Evolutionary conservation across 2,329 filamentous ascomycete genomes (phyloP).

Genomic region (Diaporthe batatas): DNA sequence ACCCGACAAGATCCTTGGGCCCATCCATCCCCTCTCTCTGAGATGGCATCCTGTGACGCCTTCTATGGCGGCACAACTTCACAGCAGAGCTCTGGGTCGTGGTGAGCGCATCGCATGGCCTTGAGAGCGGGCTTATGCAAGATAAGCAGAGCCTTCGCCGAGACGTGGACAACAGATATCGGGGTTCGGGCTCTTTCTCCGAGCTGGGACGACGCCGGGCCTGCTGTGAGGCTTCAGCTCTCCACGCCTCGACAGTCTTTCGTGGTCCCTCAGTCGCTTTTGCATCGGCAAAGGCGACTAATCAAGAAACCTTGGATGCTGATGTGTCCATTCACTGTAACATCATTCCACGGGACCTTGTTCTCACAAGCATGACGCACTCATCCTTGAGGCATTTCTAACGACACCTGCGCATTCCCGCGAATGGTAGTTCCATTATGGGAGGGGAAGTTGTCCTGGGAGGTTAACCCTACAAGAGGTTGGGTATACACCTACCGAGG

Average conservation of each 20-base stretch:
- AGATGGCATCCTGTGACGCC: neutral
- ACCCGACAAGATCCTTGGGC: neutral
- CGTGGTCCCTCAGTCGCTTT: neutral
- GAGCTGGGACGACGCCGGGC: neutral
- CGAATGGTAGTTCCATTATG: too few species aligned
- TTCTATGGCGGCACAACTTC: neutral
- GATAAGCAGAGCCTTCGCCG: neutral
- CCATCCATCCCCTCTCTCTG: too few species aligned
- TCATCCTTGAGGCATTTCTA: neutral
- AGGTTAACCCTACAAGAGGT: too few species aligned
- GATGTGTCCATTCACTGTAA: neutral
- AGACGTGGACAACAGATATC: neutral
- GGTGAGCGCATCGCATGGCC: neutral
- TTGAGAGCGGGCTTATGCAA: neutral
- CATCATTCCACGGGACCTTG: neutral
- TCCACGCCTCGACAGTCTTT: neutral
- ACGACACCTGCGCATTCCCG: too few species aligned
- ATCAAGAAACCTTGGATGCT: neutral
- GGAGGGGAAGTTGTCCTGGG: too few species aligned
- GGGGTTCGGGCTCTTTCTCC: neutral
- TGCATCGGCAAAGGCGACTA: neutral
- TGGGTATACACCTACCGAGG: too few species aligned
- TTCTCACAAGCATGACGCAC: too few species aligned
- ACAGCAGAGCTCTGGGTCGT: neutral
- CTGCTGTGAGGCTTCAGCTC: neutral